A percentile compares a stretch with the other conserved stretches of the same genome.
These are phyloP conservation scores for Leccinum truebloodii DNA, from an alignment of 768 basidiomycete genomes.

Conservation along the genomic window DNA sequence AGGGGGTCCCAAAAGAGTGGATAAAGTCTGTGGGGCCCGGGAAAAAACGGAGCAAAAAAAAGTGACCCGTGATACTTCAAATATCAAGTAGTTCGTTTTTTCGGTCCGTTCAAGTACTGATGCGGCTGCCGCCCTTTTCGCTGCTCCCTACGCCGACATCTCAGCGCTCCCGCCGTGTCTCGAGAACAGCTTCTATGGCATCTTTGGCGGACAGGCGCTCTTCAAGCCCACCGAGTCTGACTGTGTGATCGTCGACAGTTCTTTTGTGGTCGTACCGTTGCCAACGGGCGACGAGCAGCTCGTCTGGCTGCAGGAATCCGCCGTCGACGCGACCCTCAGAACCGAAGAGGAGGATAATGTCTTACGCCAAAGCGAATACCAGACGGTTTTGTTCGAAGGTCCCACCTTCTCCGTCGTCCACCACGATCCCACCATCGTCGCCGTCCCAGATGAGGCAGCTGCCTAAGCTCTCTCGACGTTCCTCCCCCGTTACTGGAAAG, in stretches of 20 bases:
- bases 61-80: constrained; percentile 20
- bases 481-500: constrained; percentile 76
- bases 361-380: constrained; percentile 27
- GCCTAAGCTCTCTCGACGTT: constrained; percentile 54
- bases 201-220: constrained; percentile 52
- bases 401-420: constrained; percentile 42
- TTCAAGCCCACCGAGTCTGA: constrained; percentile 41
- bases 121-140: constrained; percentile 18
- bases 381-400: constrained; percentile 2
- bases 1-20: constrained; percentile 83
- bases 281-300: constrained; percentile 40
- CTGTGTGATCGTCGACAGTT: constrained; percentile 36
- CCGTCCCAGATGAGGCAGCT: constrained; percentile 39
- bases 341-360: constrained; percentile 39
- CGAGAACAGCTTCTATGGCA: constrained; percentile 54
- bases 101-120: background rate
- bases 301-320: constrained; percentile 61
- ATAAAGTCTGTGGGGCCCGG: constrained; percentile 35
- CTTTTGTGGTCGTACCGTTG: constrained; percentile 22
- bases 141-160: constrained; percentile 24
- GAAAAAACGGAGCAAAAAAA: constrained; percentile 29
- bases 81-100: too few relatives aligned
- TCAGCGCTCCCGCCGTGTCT: constrained; percentile 42
- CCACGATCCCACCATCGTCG: constrained; percentile 40
- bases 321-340: constrained; percentile 48